Evolutionary conservation across 2,329 filamentous ascomycete genomes (phyloP).

Genomic region (Niveomyces coronatus): DNA sequence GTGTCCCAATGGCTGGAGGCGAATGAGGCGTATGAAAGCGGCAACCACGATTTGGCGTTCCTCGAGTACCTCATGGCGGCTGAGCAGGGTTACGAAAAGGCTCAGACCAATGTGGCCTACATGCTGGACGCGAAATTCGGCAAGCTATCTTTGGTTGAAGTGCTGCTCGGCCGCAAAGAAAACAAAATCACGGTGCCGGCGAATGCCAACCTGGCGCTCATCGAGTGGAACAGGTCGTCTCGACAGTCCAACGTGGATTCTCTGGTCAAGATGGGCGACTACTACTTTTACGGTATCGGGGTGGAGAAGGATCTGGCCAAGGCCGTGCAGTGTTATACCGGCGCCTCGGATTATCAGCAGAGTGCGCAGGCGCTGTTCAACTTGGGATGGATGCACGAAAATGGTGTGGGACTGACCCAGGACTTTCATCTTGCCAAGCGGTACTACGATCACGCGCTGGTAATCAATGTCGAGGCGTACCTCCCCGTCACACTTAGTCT

Average conservation of each 20-base stretch:
- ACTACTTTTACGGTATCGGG: slow-evolving; percentile 79
- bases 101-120: slow-evolving; percentile 83
- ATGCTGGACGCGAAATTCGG: slow-evolving; percentile 67
- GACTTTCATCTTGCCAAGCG: slow-evolving; percentile 96
- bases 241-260: slow-evolving; percentile 90
- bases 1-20: slow-evolving; percentile 75
- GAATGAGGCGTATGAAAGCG: slow-evolving; percentile 69
- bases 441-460: slow-evolving; percentile 86
- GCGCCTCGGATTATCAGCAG: slow-evolving; percentile 81
- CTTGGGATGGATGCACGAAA: slow-evolving; percentile 98
- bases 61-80: slow-evolving; percentile 78
- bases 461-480: slow-evolving; percentile 88
- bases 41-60: slow-evolving; percentile 70
- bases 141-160: slow-evolving; percentile 23
- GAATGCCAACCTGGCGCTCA: slow-evolving; percentile 57
- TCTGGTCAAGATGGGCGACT: slow-evolving; percentile 96
- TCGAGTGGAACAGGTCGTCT: slow-evolving; percentile 92
- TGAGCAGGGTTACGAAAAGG: slow-evolving; percentile 83
- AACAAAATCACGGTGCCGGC: slow-evolving; percentile 31
- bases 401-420: slow-evolving; percentile 82
- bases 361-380: slow-evolving; percentile 96
- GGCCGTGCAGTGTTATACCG: slow-evolving; percentile 85
- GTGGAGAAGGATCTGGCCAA: slow-evolving; percentile 64
- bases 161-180: slow-evolving; percentile 26
- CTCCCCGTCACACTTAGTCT: slow-evolving; percentile 83